Conservation (phyloP, 164 flowering plant genomes). For the Taxillus chinensis region DNA sequence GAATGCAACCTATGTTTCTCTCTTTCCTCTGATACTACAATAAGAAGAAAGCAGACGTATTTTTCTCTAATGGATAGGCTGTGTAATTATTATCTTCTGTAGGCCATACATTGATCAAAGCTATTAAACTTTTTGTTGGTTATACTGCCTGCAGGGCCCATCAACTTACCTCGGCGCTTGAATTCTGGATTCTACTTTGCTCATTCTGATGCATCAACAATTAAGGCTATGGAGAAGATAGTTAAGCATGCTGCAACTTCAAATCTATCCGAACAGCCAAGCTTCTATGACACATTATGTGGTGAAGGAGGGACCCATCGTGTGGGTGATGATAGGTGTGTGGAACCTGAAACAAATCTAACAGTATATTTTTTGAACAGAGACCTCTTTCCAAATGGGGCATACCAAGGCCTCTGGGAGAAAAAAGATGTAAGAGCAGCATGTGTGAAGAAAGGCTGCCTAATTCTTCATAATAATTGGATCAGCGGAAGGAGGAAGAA, state of each 20-base stretch:
- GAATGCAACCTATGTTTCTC: too few relatives aligned
- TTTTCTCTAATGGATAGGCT: too few relatives aligned
- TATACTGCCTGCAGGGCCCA: conserved; percentile 41
- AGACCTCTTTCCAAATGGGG: conserved; percentile 88
- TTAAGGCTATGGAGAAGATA: conserved; percentile 75
- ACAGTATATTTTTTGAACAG: conserved; percentile 72
- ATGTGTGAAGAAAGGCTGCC: conserved; percentile 55
- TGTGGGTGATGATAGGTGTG: conserved; percentile 51
- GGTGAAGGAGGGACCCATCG: conserved; percentile 73
- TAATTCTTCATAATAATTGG: conserved; percentile 88
- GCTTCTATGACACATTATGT: conserved; percentile 87
- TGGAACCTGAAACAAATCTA: conserved; percentile 74
- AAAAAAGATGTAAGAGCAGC: conserved; percentile 38
- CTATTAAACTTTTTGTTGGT: too few relatives aligned
- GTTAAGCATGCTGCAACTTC: conserved; percentile 84
- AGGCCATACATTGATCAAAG: too few relatives aligned
- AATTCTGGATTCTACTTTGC: conserved; percentile 97
- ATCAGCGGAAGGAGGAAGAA: conserved; percentile 75
- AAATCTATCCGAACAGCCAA: conserved; percentile 85
- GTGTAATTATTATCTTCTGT: too few relatives aligned
- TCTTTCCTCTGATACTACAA: too few relatives aligned
- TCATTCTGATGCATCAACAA: conserved; percentile 54
- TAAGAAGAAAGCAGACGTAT: too few relatives aligned
- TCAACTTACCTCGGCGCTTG: conserved; percentile 74
- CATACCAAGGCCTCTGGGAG: conserved; percentile 70